Evolutionary conservation across 2,329 filamentous ascomycete species (phyloP).

Genomic region (Cladosporium sp.): DNA sequence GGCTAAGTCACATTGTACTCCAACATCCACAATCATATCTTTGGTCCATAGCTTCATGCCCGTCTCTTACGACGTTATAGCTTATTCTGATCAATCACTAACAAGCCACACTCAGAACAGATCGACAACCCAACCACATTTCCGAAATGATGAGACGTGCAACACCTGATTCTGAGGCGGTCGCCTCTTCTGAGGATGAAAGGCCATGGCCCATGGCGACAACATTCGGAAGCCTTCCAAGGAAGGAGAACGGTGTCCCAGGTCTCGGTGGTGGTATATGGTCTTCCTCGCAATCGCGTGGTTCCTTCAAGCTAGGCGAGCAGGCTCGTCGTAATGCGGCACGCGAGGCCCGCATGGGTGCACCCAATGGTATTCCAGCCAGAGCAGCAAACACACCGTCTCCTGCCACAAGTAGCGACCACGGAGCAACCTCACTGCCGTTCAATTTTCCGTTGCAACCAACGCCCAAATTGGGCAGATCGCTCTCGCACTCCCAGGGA

Average conservation of each 20-base stretch:
- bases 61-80: too few species aligned
- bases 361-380: slow-evolving; percentile 24
- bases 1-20: too few species aligned
- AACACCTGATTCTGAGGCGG: slow-evolving; percentile 88
- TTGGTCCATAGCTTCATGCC: too few species aligned
- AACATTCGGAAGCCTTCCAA: slow-evolving; percentile 44
- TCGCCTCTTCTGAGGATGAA: slow-evolving; percentile 94
- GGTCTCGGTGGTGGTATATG: slow-evolving; percentile 40
- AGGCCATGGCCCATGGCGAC: slow-evolving; percentile 49
- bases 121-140: not conserved
- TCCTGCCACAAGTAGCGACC: slow-evolving; percentile 32
- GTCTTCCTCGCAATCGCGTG: slow-evolving; percentile 24
- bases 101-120: not conserved
- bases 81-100: not conserved
- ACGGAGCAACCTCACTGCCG: slow-evolving; percentile 58
- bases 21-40: too few species aligned
- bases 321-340: slow-evolving; percentile 24
- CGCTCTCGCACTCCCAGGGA: slow-evolving; percentile 81
- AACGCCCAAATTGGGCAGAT: slow-evolving; percentile 87
- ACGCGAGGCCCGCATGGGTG: slow-evolving; percentile 45
- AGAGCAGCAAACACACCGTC: slow-evolving; percentile 34
- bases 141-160: slow-evolving; percentile 58
- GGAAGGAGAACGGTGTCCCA: slow-evolving; percentile 32
- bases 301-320: slow-evolving; percentile 31
- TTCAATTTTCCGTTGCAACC: slow-evolving; percentile 86